Conservation (phyloP, 1,139 yeast genomes). For the Tardiomyces depauwii region DNA sequence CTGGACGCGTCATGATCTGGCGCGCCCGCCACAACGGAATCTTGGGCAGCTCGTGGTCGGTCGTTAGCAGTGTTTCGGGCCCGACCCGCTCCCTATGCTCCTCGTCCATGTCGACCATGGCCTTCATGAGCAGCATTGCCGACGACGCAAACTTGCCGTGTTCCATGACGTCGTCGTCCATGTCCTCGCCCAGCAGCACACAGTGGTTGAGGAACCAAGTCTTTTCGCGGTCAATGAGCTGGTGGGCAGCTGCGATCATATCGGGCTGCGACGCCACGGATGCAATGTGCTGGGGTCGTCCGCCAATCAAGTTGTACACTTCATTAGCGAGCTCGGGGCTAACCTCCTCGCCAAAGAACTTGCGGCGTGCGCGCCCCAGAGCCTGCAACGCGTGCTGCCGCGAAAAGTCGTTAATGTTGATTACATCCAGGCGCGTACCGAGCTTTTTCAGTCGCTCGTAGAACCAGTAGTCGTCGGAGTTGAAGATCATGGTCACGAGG, state of each 20-base stretch:
- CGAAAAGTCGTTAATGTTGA: constrained; percentile 58
- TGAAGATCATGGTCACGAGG: constrained; percentile 62
- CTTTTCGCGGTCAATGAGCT: constrained; percentile 65
- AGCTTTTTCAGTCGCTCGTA: constrained; percentile 63
- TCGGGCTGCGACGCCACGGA: constrained; percentile 61
- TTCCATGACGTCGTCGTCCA: constrained; percentile 90
- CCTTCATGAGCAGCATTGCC: constrained; percentile 67
- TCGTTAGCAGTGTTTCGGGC: constrained; percentile 13
- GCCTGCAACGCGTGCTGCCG: constrained; percentile 48
- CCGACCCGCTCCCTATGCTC: constrained; percentile 18
- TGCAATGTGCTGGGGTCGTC: constrained; percentile 73
- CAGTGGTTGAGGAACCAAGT: constrained; percentile 83
- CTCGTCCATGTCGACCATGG: constrained; percentile 56
- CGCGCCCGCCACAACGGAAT: constrained; percentile 77
- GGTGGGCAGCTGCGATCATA: constrained; percentile 53
- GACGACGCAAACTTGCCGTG: constrained; percentile 67
- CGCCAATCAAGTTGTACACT: constrained; percentile 66
- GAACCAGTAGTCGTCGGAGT: constrained; percentile 81
- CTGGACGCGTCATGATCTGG: constrained; percentile 78
- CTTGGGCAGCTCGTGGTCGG: constrained; percentile 53
- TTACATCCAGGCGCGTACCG: constrained; percentile 65
- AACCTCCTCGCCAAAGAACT: constrained; percentile 32
- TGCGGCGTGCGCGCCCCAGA: constrained; percentile 41
- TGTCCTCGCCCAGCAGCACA: constrained; percentile 59
- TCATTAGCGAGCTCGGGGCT: constrained; percentile 36